Base-by-base conservation (phyloP, 768 basidiomycete genomes). In the Mycena albidolilacea region DNA sequence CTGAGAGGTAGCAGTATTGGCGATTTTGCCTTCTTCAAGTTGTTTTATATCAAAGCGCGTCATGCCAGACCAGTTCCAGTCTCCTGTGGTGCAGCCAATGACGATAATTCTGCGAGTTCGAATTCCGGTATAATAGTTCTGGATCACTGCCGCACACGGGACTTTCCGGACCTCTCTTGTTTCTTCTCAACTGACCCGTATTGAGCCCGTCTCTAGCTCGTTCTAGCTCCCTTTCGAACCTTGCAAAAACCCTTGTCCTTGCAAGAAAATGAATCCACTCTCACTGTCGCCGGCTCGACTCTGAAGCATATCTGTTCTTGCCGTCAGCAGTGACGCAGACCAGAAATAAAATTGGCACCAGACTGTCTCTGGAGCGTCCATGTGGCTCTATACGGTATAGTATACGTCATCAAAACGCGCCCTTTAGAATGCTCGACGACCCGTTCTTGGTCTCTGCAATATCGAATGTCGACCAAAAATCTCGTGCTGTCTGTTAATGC, bases 401-500 rank as follows among this genome's bases (percentile, higher is more conserved):
- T n/a, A n/a, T n/a, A 52, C 21, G 23, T 54, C 58, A 65, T 38
- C 23, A 23, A 48, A 3, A 8, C 52, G 52, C 64, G 52, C 43
- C 64, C 14, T 52, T 44, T 50, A 59, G 37, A 14, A 61, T 23
- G 21, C 48, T 38, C 50, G 23, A 44, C 43, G 35, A n/a, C n/a
- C n/a, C 39, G 43, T 3, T 39, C 41, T 17, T 17, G n/a, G 3
- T 30, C 10, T 38, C 54, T 66, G 41, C 38, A 44, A 50, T 30
- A 30, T 30, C 30, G 30, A 60, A 73, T 69, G 59, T 50, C 64
- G 10, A 21, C 64, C 62, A 58, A 14, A 11, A 58, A 68, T 38
- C 82, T 90, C 72, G 88, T 95, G 67, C 90, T 95, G 35, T 86
- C 94, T 4, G 86, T 92, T 74, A 95, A 95, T 76, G 90, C 95